Conservation (phyloP, 2,329 filamentous ascomycete species). For the Nigrospora osmanthi region DNA sequence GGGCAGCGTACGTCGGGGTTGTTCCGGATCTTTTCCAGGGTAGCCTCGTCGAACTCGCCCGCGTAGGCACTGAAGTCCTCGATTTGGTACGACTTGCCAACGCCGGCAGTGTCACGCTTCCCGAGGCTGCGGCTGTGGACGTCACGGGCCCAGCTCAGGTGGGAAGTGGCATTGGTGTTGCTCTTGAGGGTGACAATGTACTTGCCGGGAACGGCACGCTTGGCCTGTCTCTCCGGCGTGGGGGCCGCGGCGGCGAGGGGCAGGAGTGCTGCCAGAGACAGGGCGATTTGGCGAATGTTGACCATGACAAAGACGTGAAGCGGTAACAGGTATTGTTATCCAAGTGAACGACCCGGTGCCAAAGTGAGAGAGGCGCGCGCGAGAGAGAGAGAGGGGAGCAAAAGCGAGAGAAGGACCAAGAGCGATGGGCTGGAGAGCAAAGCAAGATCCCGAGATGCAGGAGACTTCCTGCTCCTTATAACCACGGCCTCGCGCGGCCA, state of each 20-base stretch:
- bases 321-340: no score
- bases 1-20: constrained; percentile 20
- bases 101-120: constrained; percentile 23
- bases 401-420: constrained; percentile 2
- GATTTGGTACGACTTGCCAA: constrained; percentile 34
- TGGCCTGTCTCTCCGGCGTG: constrained; percentile 4
- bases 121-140: constrained; percentile 26
- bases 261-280: constrained; percentile 21
- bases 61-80: constrained; percentile 31
- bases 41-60: constrained; percentile 33
- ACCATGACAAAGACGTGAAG: constrained; percentile 10
- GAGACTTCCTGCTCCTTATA: no score
- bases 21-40: constrained; percentile 27
- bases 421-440: constrained; percentile 1
- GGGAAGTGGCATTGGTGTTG: constrained; percentile 23
- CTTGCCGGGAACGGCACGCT: constrained; percentile 20
- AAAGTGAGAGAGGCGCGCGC: not conserved
- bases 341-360: no score
- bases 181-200: constrained; percentile 21
- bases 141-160: constrained; percentile 24
- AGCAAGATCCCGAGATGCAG: not conserved
- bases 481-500: no score
- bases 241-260: constrained; percentile 18
- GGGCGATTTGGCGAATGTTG: constrained; percentile 17
- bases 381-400: not conserved